Base-by-base conservation (phyloP, 179 eudicot species). In the Patellifolia procumbens region DNA sequence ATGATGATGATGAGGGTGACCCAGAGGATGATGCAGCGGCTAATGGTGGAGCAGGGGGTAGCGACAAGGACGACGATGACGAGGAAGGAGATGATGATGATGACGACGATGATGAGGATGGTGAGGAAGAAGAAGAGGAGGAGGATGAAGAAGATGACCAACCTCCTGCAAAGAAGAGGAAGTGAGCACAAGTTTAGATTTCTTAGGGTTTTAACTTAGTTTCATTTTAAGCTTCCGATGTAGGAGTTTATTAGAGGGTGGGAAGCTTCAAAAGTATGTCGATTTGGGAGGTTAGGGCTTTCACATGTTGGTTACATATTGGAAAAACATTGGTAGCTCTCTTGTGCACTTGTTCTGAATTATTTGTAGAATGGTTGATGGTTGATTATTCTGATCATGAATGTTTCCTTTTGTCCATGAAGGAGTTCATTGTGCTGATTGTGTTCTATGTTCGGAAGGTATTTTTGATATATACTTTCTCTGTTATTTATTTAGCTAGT, bases 131-230 rank as follows among this genome's bases (percentile, higher is more conserved):
- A 0, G 83, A 82, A 0, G 88, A 89, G 3, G 89, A 88, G 10
- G 89, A 89, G 4, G 89, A 87, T 29, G 92, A 89, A 4, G 92
- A 87, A 17, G 91, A 89, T 5, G 92, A 89, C 31, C 87, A 87
- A 76, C 93, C 91, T 64, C 93, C 93, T 16, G 81, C 89, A 48
- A 89, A 89, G 86, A 88, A 83, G 89, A 88, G 84, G 77, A 89
- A 89, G 81, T 89, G 80, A 84, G 81, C 20, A 31, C 76, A 24
- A 52, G 26, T n/a, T 43, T 46, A 64, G 42, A 16, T 70, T 37
- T 52, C 7, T 29, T 28, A 28, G 72, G 52, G 46, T 1, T 31
- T 26, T 31, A 19, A 2, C 28, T 59, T 56, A 31, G 22, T 55
- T 62, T 75, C 37, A n/a, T 31, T 61, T 28, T 62, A 48, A 69